Percentiles rank a stretch among this genome's conserved stretches.
Evolutionary conservation across 164 flowering plant species (phyloP).

Genomic region (Brasenia schreberi): DNA sequence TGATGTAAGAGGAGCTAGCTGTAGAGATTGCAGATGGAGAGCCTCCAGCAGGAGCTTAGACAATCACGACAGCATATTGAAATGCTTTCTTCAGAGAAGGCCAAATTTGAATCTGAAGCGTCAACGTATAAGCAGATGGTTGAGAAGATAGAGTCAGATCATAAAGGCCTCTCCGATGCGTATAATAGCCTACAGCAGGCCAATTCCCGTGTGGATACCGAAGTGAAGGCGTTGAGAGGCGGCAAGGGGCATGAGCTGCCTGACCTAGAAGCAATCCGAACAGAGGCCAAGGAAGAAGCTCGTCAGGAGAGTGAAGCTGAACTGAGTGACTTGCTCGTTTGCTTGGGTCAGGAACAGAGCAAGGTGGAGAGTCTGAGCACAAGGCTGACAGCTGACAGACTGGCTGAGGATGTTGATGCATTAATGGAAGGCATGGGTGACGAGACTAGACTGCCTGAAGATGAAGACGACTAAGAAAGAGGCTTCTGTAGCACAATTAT

Average conservation of each 20-base stretch:
- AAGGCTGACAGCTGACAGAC: conserved; percentile 66
- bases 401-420: conserved; percentile 84
- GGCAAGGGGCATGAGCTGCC: conserved; percentile 25
- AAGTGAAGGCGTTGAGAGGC: conserved; percentile 37
- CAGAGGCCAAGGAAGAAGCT: conserved; percentile 83
- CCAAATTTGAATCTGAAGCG: conserved; percentile 53
- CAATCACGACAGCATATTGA: conserved; percentile 61
- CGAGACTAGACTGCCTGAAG: conserved; percentile 31
- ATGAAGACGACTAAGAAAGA: conserved; percentile 23
- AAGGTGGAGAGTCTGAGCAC: conserved; percentile 73
- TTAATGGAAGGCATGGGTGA: conserved; percentile 89
- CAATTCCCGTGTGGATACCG: conserved; percentile 57
- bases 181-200: conserved; percentile 88
- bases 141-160: conserved; percentile 65
- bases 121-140: conserved; percentile 45
- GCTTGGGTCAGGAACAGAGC: conserved; percentile 97
- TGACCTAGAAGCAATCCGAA: conserved; percentile 52
- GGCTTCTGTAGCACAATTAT: not conserved
- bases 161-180: conserved; percentile 74
- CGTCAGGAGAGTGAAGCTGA: conserved; percentile 84
- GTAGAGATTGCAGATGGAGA: conserved; percentile 50
- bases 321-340: conserved; percentile 75
- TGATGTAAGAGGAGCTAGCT: conserved; percentile 13
- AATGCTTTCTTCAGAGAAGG: conserved; percentile 53
- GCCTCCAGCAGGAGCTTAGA: conserved; percentile 60